These are phyloP conservation scores for Zygoascus meyerae DNA, from an alignment of 1,139 yeast species.

Conservation along the genomic window DNA sequence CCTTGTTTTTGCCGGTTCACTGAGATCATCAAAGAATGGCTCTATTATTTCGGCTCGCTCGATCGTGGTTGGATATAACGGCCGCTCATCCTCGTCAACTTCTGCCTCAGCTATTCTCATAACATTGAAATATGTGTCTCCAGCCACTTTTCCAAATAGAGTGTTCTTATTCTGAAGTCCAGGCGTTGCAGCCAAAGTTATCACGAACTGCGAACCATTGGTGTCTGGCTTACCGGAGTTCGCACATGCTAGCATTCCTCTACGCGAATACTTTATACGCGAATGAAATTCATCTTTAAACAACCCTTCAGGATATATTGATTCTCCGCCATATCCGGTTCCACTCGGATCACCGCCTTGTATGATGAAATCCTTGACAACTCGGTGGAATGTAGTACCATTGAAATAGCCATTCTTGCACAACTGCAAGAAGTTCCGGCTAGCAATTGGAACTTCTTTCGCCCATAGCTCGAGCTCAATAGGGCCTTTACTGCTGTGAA, in stretches of 20 bases:
- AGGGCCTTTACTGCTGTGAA: constrained; percentile 56
- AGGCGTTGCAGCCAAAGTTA: constrained; percentile 44
- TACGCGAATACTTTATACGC: constrained; percentile 46
- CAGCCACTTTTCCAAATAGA: constrained; percentile 58
- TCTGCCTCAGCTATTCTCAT: constrained; percentile 50
- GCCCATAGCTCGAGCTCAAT: constrained; percentile 66
- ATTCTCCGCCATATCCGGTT: constrained; percentile 32
- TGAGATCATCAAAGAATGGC: constrained; percentile 48
- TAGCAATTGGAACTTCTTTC: constrained; percentile 54
- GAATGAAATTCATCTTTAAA: constrained; percentile 48
- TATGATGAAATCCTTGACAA: constrained; percentile 38
- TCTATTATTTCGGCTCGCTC: constrained; percentile 39
- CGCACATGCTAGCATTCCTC: constrained; percentile 56
- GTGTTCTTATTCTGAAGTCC: constrained; percentile 45
- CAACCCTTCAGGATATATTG: constrained; percentile 28
- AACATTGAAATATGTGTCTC: constrained; percentile 53
- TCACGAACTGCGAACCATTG: constrained; percentile 47
- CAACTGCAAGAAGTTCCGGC: constrained; percentile 44
- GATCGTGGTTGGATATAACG: constrained; percentile 50
- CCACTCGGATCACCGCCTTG: constrained; percentile 39
- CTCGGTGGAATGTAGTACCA: constrained; percentile 40
- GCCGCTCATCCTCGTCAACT: constrained; percentile 37
- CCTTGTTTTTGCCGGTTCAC: constrained; percentile 6
- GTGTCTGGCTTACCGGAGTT: constrained; percentile 32
- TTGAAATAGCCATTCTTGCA: constrained; percentile 43